Percentiles rank a stretch among this genome's conserved stretches.
Evolutionary conservation across 23 red algal genomes (phyloP).

Genomic region (Pyropia yezoensis): DNA sequence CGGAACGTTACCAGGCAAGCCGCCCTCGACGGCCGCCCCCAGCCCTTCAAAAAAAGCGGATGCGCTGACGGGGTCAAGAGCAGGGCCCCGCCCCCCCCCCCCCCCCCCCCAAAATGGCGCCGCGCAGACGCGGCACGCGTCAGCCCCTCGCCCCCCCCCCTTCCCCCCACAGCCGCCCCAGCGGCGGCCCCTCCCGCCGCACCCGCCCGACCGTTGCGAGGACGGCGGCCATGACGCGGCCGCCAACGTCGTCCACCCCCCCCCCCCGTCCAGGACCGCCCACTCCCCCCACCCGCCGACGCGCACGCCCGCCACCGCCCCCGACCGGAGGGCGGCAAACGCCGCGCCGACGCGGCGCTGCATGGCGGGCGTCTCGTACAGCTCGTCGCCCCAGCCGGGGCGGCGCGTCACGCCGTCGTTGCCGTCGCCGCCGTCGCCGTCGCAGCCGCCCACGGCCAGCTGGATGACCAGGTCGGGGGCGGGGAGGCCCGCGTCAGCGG

Average conservation of each 20-base stretch:
- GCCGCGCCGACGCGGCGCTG: constrained; percentile 29
- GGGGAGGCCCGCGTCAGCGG: constrained; percentile 55
- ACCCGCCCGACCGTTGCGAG: constrained; percentile 6
- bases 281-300: constrained; percentile 29
- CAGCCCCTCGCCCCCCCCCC: too few relatives aligned
- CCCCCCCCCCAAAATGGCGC: too few relatives aligned
- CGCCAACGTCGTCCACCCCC: constrained; percentile 12
- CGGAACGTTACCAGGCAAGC: too few relatives aligned
- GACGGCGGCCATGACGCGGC: constrained; percentile 15
- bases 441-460: constrained; percentile 22
- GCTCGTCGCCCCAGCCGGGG: constrained; percentile 49
- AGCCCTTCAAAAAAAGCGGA: too few relatives aligned
- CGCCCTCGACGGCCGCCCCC: too few relatives aligned
- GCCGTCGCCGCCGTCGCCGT: not conserved
- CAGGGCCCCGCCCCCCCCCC: too few relatives aligned
- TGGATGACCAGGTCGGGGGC: constrained; percentile 73
- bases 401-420: too few relatives aligned
- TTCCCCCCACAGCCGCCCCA: too few relatives aligned
- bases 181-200: too few relatives aligned
- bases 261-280: constrained; percentile 29
- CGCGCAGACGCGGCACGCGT: too few relatives aligned
- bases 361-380: constrained; percentile 63
- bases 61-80: too few relatives aligned
- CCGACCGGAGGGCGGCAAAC: constrained; percentile 23
- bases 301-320: constrained; percentile 17